phyloP scores from a whole-genome alignment of 495 filamentous ascomycete genomes.

The Daldinia decipiens region DNA sequence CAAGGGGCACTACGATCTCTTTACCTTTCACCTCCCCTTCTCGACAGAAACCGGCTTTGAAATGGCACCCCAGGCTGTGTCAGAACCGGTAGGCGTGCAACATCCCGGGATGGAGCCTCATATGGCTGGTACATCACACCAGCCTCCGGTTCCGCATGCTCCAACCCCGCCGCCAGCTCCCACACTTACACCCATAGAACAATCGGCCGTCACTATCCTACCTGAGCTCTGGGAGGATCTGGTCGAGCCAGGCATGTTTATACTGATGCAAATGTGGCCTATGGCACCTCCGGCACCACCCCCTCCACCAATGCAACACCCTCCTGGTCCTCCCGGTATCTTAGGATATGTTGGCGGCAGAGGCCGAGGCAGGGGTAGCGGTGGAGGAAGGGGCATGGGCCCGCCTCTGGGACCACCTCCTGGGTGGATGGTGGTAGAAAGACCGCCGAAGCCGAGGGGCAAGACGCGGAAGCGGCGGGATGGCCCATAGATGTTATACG shows the following conservation, averaged over 20 bases:
- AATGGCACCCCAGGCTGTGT: constrained; percentile 6
- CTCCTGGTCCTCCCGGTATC: not conserved
- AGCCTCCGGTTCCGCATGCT: not conserved
- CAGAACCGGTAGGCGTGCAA: not conserved
- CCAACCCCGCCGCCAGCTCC: not conserved
- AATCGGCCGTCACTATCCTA: constrained; percentile 57
- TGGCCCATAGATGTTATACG: not conserved
- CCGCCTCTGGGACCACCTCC: not conserved
- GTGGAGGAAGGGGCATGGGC: not conserved
- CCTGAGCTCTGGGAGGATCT: constrained; percentile 64
- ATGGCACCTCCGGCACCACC: constrained; percentile 42
- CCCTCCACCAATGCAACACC: not conserved
- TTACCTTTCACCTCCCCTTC: constrained; percentile 37
- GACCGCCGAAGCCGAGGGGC: not conserved
- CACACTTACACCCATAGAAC: constrained; percentile 9
- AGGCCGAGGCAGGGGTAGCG: not conserved
- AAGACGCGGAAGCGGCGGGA: not conserved
- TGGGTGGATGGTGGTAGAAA: not conserved
- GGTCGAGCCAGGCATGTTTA: constrained; percentile 70
- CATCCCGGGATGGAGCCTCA: not conserved
- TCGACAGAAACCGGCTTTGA: constrained; percentile 10
- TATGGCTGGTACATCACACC: not conserved
- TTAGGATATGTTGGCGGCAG: not conserved
- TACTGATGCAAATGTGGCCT: constrained; percentile 95
- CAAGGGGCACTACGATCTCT: constrained; percentile 61